Evolutionary conservation across 2,329 filamentous ascomycete species (phyloP), one percentile per base, ranked within the genome.

Genomic region (Stagonosporopsis tanaceti): DNA sequence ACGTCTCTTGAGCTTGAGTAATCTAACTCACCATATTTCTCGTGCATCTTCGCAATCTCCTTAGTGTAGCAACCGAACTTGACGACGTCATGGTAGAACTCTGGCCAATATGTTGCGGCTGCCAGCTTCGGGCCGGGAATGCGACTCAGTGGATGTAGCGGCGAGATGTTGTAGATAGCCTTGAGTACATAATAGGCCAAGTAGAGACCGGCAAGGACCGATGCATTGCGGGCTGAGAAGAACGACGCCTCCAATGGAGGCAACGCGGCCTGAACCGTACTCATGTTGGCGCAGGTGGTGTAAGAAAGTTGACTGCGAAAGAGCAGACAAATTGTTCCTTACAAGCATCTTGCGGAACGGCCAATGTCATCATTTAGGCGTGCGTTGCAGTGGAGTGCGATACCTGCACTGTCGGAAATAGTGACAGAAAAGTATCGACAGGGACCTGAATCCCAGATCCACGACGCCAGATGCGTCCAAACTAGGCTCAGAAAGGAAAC

Each of bases 81-180:
- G 15, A 74, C 42, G 8, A 74, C 65, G 64, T 79, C 76, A 57
- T 76, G 68, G 53, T 76, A 78, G 22, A 74, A 70, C 30, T 78
- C 74, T 4, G 74, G 75, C 51, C 64, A 61, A 25, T 68, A 67
- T 1, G 76, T 75, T 20, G 72, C 65, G 9, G 75, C 76, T 9
- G 75, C 71, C 15, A 77, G 41, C 50, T 60, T 74, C 7, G 73
- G 73, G 12, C 74, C 74, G 6, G 74, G 74, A 32, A 77, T 70
- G 25, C 61, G 46, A 22, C 65, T 61, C 20, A 77, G 45, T 2
- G 72, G 72, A 42, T 69, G 65, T 17, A 76, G 47, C 1, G 65
- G 65, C 14, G 67, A 69, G n/a, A 72, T 44, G 41, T 68, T 68
- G 57, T 70, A 69, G 15, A 69, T 12, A 0, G 61, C 60, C 27